Evolutionary conservation across 257 asterid species (phyloP).

Genomic region (Solanum lignicaule): DNA sequence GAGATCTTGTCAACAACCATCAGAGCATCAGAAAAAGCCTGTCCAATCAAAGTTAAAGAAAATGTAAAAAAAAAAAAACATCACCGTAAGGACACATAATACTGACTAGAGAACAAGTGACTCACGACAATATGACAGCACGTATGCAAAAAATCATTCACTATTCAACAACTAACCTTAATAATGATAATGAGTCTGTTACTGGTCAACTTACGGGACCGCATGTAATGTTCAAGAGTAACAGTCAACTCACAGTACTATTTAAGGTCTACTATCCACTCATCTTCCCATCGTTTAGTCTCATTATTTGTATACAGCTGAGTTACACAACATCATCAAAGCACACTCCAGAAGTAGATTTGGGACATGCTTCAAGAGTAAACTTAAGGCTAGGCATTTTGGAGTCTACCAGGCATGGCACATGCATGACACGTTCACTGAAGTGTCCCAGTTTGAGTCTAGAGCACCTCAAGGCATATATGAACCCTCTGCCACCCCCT

Average conservation of each 20-base stretch:
- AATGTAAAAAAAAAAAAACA: not conserved
- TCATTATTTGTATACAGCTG: not conserved
- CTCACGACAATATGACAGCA: not conserved
- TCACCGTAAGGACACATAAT: not conserved
- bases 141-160: not conserved
- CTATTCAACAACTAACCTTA: not conserved
- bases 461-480: not conserved
- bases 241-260: not conserved
- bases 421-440: not conserved
- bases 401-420: not conserved
- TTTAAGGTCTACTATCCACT: not conserved
- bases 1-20: constrained; percentile 59
- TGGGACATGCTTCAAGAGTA: not conserved
- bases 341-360: not conserved
- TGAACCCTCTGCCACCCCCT: not conserved
- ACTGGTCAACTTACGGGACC: not conserved
- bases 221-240: not conserved
- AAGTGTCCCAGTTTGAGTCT: not conserved
- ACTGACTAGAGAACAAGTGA: not conserved
- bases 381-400: not conserved
- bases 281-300: not conserved
- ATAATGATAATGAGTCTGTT: not conserved
- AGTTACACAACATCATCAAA: not conserved
- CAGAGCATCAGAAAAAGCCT: constrained; percentile 72
- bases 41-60: constrained; percentile 8